These are phyloP conservation scores for Scheffersomyces spartinae DNA, from an alignment of 805 yeast species.

Conservation along the genomic window DNA sequence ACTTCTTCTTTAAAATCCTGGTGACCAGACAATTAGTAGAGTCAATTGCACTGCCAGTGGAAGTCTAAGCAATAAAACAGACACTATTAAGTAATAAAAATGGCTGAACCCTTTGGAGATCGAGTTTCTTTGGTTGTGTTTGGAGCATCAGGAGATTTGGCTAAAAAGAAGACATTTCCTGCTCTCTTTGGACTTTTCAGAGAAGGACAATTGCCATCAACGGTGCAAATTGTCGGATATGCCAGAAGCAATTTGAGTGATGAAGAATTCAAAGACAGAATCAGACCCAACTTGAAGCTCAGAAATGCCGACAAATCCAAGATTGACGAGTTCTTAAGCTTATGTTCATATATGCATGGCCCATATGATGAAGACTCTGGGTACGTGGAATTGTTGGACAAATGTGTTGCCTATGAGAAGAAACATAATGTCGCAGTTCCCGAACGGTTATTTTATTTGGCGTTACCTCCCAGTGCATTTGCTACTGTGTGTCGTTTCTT, in stretches of 20 bases:
- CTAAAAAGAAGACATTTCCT: constrained; percentile 91
- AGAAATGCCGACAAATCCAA: constrained; percentile 36
- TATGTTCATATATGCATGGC: constrained; percentile 64
- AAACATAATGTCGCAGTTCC: constrained; percentile 34
- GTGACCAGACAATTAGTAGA: too few species aligned
- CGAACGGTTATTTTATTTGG: constrained; percentile 83
- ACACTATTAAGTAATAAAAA: background rate
- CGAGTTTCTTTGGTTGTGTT: constrained; percentile 69
- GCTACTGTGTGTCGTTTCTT: constrained; percentile 65
- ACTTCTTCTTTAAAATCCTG: too few species aligned
- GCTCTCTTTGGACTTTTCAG: constrained; percentile 62
- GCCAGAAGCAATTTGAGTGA: constrained; percentile 71
- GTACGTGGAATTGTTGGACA: constrained; percentile 43
- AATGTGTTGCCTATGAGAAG: constrained; percentile 49
- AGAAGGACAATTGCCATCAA: constrained; percentile 60
- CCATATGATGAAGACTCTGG: constrained; percentile 75
- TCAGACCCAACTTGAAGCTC: constrained; percentile 47
- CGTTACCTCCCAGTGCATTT: constrained; percentile 91
- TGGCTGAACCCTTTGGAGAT: constrained; percentile 38
- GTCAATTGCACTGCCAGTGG: background rate
- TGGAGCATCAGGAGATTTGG: constrained; percentile 93
- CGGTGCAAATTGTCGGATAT: constrained; percentile 76
- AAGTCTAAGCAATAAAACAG: too few species aligned
- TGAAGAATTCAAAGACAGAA: constrained; percentile 58
- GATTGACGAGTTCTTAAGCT: constrained; percentile 50